These are phyloP conservation scores for Barbatosphaeria neglecta DNA, from an alignment of 495 filamentous ascomycete species.

Conservation along the genomic window DNA sequence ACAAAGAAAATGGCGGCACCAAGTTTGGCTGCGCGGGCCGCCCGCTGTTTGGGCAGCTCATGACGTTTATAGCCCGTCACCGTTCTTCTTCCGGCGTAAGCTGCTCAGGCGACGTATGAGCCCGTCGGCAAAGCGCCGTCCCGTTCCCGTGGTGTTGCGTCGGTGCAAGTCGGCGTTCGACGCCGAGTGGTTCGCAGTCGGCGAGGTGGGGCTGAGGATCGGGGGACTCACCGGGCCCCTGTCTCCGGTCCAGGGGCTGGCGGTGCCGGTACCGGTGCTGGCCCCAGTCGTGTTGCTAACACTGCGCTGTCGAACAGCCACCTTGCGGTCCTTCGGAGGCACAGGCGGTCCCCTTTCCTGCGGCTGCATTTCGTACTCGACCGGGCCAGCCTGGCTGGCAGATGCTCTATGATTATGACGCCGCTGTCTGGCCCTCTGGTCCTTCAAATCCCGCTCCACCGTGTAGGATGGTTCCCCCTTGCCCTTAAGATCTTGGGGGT, in stretches of 20 bases:
- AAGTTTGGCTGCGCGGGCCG: too few relatives aligned
- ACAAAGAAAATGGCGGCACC: too few relatives aligned
- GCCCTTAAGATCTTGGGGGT: slow-evolving; percentile 60
- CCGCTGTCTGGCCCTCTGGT: slow-evolving; percentile 13
- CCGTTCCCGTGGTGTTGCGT: slow-evolving; percentile 26
- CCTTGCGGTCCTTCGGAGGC: slow-evolving; percentile 2
- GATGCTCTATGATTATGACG: slow-evolving; percentile 5
- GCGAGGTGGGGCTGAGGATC: slow-evolving; percentile 1
- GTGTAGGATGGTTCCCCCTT: slow-evolving; percentile 70
- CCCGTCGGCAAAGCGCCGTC: slow-evolving; percentile 24
- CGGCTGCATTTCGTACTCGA: slow-evolving; percentile 32
- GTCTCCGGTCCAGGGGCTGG: neutral
- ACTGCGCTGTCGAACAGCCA: slow-evolving; percentile 19
- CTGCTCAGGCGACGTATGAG: slow-evolving; percentile 37
- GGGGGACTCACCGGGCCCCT: neutral
- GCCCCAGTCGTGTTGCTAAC: slow-evolving; percentile 10
- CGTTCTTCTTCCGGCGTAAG: slow-evolving; percentile 20
- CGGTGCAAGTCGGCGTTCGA: slow-evolving; percentile 9
- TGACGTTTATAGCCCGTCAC: too few relatives aligned
- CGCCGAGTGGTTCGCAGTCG: neutral
- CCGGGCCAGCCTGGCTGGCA: neutral
- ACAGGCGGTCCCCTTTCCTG: neutral
- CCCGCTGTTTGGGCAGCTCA: too few relatives aligned
- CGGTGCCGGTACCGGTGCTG: neutral
- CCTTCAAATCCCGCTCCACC: slow-evolving; percentile 51